These are phyloP conservation scores for Hymenoscyphus fructigenus DNA, from an alignment of 2,329 filamentous ascomycete species.

Conservation along the genomic window DNA sequence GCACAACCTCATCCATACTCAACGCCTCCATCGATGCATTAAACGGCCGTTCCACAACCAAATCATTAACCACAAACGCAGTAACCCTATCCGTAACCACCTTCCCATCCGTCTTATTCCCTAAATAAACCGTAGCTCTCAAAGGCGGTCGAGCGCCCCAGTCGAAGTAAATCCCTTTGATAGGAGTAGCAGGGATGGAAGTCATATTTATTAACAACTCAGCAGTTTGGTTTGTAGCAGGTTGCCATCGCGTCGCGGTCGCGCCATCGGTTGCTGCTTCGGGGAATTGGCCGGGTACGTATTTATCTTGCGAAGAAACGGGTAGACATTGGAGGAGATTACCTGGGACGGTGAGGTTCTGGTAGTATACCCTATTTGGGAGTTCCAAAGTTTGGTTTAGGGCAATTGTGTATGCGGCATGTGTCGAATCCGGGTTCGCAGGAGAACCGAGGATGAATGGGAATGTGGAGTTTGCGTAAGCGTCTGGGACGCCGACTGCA, in stretches of 20 bases:
- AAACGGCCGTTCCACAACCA: conserved; percentile 31
- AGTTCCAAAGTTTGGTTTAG: conserved; percentile 52
- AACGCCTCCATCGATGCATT: conserved; percentile 16
- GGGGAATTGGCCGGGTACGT: conserved; percentile 67
- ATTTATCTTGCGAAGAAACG: conserved; percentile 46
- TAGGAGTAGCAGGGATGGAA: conserved; percentile 38
- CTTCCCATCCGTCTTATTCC: conserved; percentile 37
- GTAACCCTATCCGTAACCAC: conserved; percentile 19
- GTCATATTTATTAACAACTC: conserved; percentile 56
- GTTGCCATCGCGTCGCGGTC: conserved; percentile 66
- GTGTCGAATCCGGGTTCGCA: conserved; percentile 39
- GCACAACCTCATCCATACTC: conserved; percentile 24
- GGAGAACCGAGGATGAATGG: conserved; percentile 55
- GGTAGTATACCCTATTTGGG: conserved; percentile 56
- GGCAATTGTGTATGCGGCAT: conserved; percentile 45
- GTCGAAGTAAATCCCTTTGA: conserved; percentile 55
- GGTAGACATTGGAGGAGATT: conserved; percentile 67
- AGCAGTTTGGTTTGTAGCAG: conserved; percentile 49
- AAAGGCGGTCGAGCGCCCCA: conserved; percentile 57
- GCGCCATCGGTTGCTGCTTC: conserved; percentile 66
- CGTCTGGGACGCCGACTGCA: conserved; percentile 49
- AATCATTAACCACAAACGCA: conserved; percentile 23
- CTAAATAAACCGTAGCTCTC: conserved; percentile 54
- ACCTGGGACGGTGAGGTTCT: conserved; percentile 51
- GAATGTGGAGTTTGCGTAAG: conserved; percentile 56